Conservation (phyloP, 768 basidiomycete genomes). For the Peribolospora kevripleyi region DNA sequence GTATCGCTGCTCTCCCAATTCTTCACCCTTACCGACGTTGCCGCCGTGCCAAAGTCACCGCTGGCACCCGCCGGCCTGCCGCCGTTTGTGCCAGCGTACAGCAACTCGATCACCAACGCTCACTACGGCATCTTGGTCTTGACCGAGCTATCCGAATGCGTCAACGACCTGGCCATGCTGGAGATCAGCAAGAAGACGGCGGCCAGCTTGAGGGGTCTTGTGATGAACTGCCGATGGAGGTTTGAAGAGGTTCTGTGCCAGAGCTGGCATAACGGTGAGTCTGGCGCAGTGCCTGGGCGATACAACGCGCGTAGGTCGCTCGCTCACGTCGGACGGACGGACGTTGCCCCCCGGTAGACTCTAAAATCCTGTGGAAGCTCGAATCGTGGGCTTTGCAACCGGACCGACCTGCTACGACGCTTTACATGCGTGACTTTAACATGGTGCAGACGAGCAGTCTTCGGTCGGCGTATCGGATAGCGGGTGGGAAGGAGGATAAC, state of each 20-base stretch:
- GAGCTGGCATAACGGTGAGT: constrained; percentile 58
- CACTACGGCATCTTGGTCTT: constrained; percentile 58
- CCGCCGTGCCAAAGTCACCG: constrained; percentile 16
- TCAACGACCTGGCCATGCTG: constrained; percentile 51
- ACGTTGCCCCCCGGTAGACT: constrained; percentile 29
- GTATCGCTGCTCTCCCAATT: constrained; percentile 62
- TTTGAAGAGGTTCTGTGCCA: constrained; percentile 58
- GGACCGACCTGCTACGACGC: constrained; percentile 38
- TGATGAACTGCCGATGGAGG: constrained; percentile 66
- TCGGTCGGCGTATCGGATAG: no score
- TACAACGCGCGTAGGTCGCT: no score
- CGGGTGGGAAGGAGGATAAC: no score
- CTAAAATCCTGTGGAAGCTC: constrained; percentile 52
- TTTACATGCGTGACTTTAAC: constrained; percentile 21
- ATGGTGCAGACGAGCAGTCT: no score
- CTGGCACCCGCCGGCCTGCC: constrained; percentile 37
- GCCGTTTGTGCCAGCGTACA: constrained; percentile 27
- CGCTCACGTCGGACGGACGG: no score
- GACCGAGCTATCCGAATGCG: constrained; percentile 62
- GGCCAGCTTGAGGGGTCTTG: constrained; percentile 38
- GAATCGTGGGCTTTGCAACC: constrained; percentile 61
- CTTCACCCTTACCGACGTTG: constrained; percentile 47
- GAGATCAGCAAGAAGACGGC: constrained; percentile 52
- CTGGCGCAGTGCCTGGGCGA: neutral
- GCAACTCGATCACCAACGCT: constrained; percentile 58